phyloP scores from a whole-genome alignment of 2,329 filamentous ascomycete species.

The Dothidotthia symphoricarpi region DNA sequence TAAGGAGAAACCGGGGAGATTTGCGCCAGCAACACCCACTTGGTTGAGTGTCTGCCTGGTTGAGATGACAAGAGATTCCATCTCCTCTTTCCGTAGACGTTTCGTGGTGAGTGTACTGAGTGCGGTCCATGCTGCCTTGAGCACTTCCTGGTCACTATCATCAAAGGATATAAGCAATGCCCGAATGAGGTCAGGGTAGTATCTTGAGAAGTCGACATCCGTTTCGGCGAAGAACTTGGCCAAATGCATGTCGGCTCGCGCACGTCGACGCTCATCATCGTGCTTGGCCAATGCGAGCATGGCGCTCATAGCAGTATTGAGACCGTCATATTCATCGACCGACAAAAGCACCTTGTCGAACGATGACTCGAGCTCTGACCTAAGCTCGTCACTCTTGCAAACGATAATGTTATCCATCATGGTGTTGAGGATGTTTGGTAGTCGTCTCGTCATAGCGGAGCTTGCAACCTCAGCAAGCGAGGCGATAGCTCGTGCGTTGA shows the following conservation, averaged over 20 bases:
- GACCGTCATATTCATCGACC: slow-evolving; percentile 91
- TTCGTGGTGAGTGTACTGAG: slow-evolving; percentile 79
- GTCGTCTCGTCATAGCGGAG: slow-evolving; percentile 81
- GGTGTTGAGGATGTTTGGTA: slow-evolving; percentile 88
- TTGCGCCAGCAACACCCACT: slow-evolving; percentile 80
- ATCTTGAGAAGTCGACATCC: slow-evolving; percentile 86
- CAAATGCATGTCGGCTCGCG: slow-evolving; percentile 74
- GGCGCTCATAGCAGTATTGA: slow-evolving; percentile 94
- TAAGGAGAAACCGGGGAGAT: slow-evolving; percentile 81
- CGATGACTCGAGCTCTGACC: slow-evolving; percentile 69
- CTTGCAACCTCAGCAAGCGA: slow-evolving; percentile 91
- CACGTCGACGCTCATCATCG: slow-evolving; percentile 82
- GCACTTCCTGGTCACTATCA: slow-evolving; percentile 76
- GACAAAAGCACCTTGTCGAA: slow-evolving; percentile 89
- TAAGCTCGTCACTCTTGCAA: slow-evolving; percentile 71
- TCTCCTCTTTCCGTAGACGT: slow-evolving; percentile 90
- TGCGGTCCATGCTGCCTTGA: slow-evolving; percentile 86
- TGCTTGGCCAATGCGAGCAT: slow-evolving; percentile 86
- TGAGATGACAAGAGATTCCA: slow-evolving; percentile 87
- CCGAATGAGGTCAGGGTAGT: slow-evolving; percentile 93
- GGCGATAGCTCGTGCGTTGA: slow-evolving; percentile 91
- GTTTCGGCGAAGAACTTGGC: slow-evolving; percentile 80
- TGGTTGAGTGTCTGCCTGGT: slow-evolving; percentile 83
- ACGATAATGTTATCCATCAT: slow-evolving; percentile 90
- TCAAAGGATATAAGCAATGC: slow-evolving; percentile 89